phyloP scores from a whole-genome alignment of 2,329 filamentous ascomycete species.

The Fusarium dlaminii region DNA sequence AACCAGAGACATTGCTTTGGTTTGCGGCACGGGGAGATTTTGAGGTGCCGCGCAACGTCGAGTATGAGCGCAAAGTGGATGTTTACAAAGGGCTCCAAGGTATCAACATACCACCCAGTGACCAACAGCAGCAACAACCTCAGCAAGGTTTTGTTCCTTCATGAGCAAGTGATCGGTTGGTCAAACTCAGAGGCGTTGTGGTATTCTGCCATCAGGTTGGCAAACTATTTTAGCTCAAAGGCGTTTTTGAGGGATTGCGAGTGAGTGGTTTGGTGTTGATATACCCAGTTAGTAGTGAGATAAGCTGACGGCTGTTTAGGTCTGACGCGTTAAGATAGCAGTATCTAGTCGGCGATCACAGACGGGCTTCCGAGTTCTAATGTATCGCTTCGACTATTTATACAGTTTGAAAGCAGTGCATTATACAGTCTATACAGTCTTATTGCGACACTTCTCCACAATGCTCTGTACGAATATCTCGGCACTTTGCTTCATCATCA shows the following conservation, averaged over 20 bases:
- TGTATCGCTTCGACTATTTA: no score
- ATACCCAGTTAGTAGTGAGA: constrained; percentile 10
- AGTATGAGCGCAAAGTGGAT: constrained; percentile 51
- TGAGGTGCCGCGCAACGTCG: constrained; percentile 56
- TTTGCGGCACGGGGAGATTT: constrained; percentile 56
- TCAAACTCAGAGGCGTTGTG: background rate
- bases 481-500: background rate
- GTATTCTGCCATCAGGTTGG: background rate
- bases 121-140: constrained; percentile 1
- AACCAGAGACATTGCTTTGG: constrained; percentile 60
- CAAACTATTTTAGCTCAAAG: background rate
- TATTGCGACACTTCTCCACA: background rate
- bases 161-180: background rate
- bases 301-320: constrained; percentile 27
- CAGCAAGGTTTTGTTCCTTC: constrained; percentile 25
- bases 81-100: constrained; percentile 48
- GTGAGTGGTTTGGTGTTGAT: constrained; percentile 10
- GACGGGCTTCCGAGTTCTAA: background rate
- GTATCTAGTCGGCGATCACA: background rate
- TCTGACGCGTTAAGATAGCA: background rate
- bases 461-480: background rate
- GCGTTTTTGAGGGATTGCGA: background rate
- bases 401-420: background rate
- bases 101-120: constrained; percentile 45
- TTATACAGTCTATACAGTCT: background rate